Base-by-base conservation (phyloP, 1,139 yeast species). In the Suhomyces atakaporum region DNA sequence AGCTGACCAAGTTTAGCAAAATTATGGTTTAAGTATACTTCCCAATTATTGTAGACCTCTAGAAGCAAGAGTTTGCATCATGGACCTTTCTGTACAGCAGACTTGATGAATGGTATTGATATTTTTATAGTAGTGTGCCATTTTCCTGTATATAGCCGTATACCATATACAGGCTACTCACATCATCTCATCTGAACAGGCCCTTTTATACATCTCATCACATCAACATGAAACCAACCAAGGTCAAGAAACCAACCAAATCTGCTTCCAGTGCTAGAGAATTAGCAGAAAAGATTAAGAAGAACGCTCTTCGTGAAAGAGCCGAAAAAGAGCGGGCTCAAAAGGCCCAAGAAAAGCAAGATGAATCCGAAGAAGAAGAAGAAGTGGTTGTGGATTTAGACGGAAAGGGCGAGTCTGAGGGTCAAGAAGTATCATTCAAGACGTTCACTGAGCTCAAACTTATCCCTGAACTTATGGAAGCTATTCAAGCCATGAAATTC, bases 381-480 rank as follows among this genome's bases (percentile, higher is more conserved):
- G 51, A 52, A 25, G 42, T 48, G 9, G 35, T 59, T 48, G 33
- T 36, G 3, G 34, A 20, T 22, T 22, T 30, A 21, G 39, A 36
- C 26, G 36, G 37, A 16, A 27, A 30, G n/a, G 35, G 22, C 29
- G 35, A 27, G 29, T 16, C 13, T 13, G 31, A 34, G 15, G 43
- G 36, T 27, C 29, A 36, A 25, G 24, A 27, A 12, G 32, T 27
- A 29, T 30, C 27, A 18, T 56, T 78, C 62, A 43, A 72, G 6
- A 63, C 76, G 30, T 67, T 70, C 30, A 62, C 47, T n/a, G 69
- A 79, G 31, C 64, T 84, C 33, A 73, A 81, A 20, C 68, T 94
- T 27, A 81, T 89, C 27, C 94, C 90, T 2, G 96, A 87, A 49
- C 72, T 89, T 31, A 61, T 89, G 15, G 94, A 88, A 49, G 83